Base-by-base conservation (phyloP, 2,329 filamentous ascomycete species). In the Pseudogymnoascus sp. region DNA sequence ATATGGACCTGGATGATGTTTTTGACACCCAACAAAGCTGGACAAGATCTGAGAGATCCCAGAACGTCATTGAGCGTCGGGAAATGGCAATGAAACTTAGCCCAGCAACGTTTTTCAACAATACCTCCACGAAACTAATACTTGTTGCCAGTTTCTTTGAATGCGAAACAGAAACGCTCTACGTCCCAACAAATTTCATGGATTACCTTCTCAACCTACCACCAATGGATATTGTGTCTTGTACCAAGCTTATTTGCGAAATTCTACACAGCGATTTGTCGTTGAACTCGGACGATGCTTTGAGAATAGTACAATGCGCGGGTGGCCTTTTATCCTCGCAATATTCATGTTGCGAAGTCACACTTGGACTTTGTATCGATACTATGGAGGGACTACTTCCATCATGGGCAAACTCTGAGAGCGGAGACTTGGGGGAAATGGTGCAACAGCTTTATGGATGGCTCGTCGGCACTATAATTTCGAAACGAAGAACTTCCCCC, bases 401-500 rank as follows among this genome's bases (percentile, higher is more conserved):
- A 8, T 59, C 69, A 10, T 74, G 71, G 72, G 34, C 53, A 8
- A 64, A 61, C 11, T 63, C 67, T 25, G 64, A 50, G 11, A 78
- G 79, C 21, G 81, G 82, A 36, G 78, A 85, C 0, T 78, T 96
- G 2, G 82, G 81, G n/a, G 82, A 84, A 2, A 80, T 83, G 42
- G 90, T 88, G 3, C 83, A 86, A 18, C 88, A 96, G 65, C 77
- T 97, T 18, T 97, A 97, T 73, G 77, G 83, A 50, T 91, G 91
- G 78, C 88, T 95, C 67, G 82, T 92, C 56, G 84, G 84, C 62
- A 81, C 81, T 16, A 84, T 87, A 31, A 76, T 96, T 25, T 81
- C 83, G 5, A 87, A 84, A 50, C 86, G 87, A 50, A 81, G 89
- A 38, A 81, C 91, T 59, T 96, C 93, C 0, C 77, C 86, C 1